Base-by-base conservation (phyloP, 1,139 yeast species). In the Kodamaea sp. region DNA sequence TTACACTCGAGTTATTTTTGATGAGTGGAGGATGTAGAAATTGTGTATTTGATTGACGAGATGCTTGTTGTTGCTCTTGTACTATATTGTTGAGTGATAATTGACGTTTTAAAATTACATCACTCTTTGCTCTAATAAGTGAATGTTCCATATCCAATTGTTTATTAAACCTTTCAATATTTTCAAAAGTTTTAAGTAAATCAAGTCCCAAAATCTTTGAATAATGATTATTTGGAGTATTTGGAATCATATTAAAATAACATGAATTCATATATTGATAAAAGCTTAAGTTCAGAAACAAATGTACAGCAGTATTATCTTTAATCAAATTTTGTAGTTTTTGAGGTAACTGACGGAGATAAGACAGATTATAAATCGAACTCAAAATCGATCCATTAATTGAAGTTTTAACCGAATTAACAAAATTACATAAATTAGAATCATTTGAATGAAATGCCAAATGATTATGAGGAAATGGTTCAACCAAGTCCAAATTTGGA, bases 261-360 rank as follows among this genome's bases (percentile, higher is more conserved):
- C 75, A 71, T 8, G 74, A 67, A 34, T 62, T 49, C 64, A 67
- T 65, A 51, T 71, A 71, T 45, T 65, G 68, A 46, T 60, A 68
- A 27, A 67, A 53, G 33, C 59, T 55, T 41, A 69, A 57, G 30
- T 60, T 54, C 44, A 70, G 67, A 50, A 66, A 67, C 36, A 67
- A 47, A 29, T 62, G 61, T 26, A 67, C 52, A 8, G 69, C 58
- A 32, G 57, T 57, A 33, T 60, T 57, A 38, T 60, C 62, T 36
- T 55, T 49, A n/a, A 71, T 50, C 35, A 70, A 54, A 38, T 62
- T 59, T 47, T 69, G 73, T 26, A 71, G 53, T 39, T 63, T 63
- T 7, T 46, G 44, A 1, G 76, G 76, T 23, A 71, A 53, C 33
- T 55, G 62, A 27, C 59, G 55, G 29, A 67, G 46, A 24, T 49